A percentile compares a stretch with the other conserved stretches of the same genome.
These are phyloP conservation scores for Phytophthora citricola DNA, from an alignment of 352 stramenopile genomes.

Conservation along the genomic window DNA sequence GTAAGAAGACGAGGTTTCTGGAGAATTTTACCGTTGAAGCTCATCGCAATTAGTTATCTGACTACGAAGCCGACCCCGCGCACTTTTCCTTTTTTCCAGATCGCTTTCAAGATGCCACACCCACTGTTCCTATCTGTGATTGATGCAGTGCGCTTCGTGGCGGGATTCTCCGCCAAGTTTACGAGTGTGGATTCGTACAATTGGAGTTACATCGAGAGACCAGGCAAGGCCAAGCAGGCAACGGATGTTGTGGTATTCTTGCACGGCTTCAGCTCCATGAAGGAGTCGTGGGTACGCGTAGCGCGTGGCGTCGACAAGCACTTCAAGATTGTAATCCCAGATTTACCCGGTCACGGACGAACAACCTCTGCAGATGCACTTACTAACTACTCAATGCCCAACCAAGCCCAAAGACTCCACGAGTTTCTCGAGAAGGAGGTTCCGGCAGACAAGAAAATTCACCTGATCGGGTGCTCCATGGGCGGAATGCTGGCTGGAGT, in stretches of 20 bases:
- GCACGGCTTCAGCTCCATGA: constrained; percentile 73
- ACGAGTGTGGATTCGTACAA: constrained; percentile 56
- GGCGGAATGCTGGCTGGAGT: constrained; percentile 72
- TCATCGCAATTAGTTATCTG: not conserved
- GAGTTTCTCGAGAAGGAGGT: constrained; percentile 62
- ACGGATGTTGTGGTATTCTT: constrained; percentile 67
- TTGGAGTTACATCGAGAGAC: constrained; percentile 76
- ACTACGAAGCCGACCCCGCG: constrained; percentile 1
- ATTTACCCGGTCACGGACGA: constrained; percentile 67
- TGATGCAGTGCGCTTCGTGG: constrained; percentile 56
- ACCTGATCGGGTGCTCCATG: constrained; percentile 78
- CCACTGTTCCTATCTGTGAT: constrained; percentile 46
- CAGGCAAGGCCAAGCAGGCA: constrained; percentile 39
- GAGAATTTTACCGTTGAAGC: not conserved
- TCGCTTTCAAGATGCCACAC: constrained; percentile 16
- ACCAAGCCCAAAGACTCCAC: constrained; percentile 58
- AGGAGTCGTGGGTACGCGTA: constrained; percentile 68
- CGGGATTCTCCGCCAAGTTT: constrained; percentile 55
- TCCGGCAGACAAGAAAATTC: constrained; percentile 53
- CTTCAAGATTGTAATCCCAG: constrained; percentile 64
- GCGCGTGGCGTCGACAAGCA: constrained; percentile 54
- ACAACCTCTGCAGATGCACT: constrained; percentile 54
- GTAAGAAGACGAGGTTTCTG: constrained; percentile 4
- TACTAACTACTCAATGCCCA: constrained; percentile 53
- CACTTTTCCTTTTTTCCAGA: not conserved